Percentiles rank a stretch among this genome's conserved stretches.
phyloP scores from a whole-genome alignment of 2,329 filamentous ascomycete genomes.

The Atkinsonella texensis region DNA sequence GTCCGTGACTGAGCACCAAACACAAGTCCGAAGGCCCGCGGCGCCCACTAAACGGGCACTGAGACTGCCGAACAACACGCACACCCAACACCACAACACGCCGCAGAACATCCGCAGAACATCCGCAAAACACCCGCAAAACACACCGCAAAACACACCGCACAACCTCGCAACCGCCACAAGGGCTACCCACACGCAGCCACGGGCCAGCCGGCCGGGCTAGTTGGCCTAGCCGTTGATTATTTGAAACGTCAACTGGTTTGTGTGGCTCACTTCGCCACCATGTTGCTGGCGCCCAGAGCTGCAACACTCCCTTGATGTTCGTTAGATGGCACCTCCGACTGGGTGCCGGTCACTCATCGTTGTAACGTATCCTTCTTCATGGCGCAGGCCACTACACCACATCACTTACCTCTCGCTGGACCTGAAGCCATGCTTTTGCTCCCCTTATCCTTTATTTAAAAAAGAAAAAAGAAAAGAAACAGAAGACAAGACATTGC shows the following conservation, averaged over 20 bases:
- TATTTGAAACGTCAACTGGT: no score
- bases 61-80: neutral
- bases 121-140: no score
- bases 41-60: neutral
- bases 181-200: neutral
- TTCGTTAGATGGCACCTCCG: neutral
- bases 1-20: slow-evolving; percentile 5
- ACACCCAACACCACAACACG: no score
- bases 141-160: no score
- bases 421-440: neutral
- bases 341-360: neutral
- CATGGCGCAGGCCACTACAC: neutral
- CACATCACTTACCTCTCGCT: neutral
- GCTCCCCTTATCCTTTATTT: no score
- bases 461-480: no score
- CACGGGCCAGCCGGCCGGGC: no score
- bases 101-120: no score
- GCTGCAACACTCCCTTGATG: neutral
- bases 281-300: no score
- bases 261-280: no score
- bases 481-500: no score
- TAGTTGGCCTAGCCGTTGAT: neutral
- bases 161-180: no score
- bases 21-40: neutral
- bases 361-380: neutral